Evolutionary conservation across 768 basidiomycete genomes (phyloP).

Genomic region (Boletus eberwhitei): DNA sequence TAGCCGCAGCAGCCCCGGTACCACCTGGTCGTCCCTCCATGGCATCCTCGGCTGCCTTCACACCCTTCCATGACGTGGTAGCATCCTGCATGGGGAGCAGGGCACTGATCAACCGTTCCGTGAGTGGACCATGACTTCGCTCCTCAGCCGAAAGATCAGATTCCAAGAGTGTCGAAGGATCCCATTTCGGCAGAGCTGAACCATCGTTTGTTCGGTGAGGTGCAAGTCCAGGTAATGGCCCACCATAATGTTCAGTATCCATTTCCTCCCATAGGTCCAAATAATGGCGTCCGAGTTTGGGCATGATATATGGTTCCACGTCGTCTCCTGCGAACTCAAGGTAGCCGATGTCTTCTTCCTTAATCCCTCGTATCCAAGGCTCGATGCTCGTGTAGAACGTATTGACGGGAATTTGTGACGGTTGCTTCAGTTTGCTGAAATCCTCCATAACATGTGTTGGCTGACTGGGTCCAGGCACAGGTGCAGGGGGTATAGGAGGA

Average conservation of each 20-base stretch:
- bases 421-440: slow-evolving; percentile 80
- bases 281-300: slow-evolving; percentile 83
- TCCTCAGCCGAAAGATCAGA: slow-evolving; percentile 67
- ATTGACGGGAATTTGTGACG: slow-evolving; percentile 61
- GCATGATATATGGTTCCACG: slow-evolving; percentile 81
- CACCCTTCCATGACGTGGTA: slow-evolving; percentile 62
- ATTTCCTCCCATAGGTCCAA: slow-evolving; percentile 91
- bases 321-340: slow-evolving; percentile 91
- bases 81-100: slow-evolving; percentile 67
- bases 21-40: slow-evolving; percentile 83
- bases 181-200: slow-evolving; percentile 65
- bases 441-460: slow-evolving; percentile 84
- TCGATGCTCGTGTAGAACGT: slow-evolving; percentile 90
- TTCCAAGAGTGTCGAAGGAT: slow-evolving; percentile 78
- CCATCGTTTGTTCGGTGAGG: slow-evolving; percentile 34
- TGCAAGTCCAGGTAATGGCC: slow-evolving; percentile 40
- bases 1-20: slow-evolving; percentile 71
- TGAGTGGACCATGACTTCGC: slow-evolving; percentile 81
- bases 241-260: slow-evolving; percentile 56
- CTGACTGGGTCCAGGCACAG: slow-evolving; percentile 78
- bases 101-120: slow-evolving; percentile 78
- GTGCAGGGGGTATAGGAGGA: slow-evolving; percentile 59
- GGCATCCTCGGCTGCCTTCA: slow-evolving; percentile 79
- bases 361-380: slow-evolving; percentile 82
- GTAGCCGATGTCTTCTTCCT: slow-evolving; percentile 95